Percentiles rank a stretch among this genome's conserved stretches.
Conservation (phyloP, 768 basidiomycete genomes). For the Strobilomyces dryophilus region DNA sequence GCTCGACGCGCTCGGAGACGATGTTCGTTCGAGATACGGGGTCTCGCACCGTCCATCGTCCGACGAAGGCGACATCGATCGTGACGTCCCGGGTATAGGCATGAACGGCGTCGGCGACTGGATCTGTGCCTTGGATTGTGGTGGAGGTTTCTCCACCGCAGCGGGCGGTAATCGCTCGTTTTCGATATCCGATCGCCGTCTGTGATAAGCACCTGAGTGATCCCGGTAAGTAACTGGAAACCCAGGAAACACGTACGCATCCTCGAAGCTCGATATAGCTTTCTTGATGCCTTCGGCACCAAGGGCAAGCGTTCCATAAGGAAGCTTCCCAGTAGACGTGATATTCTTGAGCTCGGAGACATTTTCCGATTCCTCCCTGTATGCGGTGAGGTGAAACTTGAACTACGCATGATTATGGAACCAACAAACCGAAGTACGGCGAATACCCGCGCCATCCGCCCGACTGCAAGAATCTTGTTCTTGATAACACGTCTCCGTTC, state of each 20-base stretch:
- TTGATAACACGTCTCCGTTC: slow-evolving; percentile 58
- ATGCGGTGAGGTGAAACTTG: neutral
- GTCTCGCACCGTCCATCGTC: slow-evolving; percentile 35
- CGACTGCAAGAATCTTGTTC: slow-evolving; percentile 70
- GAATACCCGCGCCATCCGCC: slow-evolving; percentile 65
- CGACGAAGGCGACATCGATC: slow-evolving; percentile 20
- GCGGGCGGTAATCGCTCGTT: slow-evolving; percentile 26
- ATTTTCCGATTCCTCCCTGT: slow-evolving; percentile 60
- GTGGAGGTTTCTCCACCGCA: slow-evolving; percentile 21
- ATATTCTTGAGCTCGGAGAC: slow-evolving; percentile 70
- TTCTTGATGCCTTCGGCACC: slow-evolving; percentile 72
- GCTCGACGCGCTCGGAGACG: slow-evolving; percentile 25
- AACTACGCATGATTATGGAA: too few relatives aligned
- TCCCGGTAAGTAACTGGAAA: neutral
- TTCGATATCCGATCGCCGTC: slow-evolving; percentile 26
- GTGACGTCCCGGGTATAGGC: neutral
- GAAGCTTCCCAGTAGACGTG: slow-evolving; percentile 45
- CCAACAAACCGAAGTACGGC: slow-evolving; percentile 54
- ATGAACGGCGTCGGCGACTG: slow-evolving; percentile 4
- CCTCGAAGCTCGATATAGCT: slow-evolving; percentile 62
- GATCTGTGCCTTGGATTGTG: slow-evolving; percentile 7
- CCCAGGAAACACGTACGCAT: slow-evolving; percentile 46
- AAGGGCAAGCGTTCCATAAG: slow-evolving; percentile 51
- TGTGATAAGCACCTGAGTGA: neutral
- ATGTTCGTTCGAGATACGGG: slow-evolving; percentile 22